Evolutionary conservation across 129 eudicot species (phyloP), one percentile per base, ranked within the genome.

Genomic region (Rutidosis leptorrhynchoides): DNA sequence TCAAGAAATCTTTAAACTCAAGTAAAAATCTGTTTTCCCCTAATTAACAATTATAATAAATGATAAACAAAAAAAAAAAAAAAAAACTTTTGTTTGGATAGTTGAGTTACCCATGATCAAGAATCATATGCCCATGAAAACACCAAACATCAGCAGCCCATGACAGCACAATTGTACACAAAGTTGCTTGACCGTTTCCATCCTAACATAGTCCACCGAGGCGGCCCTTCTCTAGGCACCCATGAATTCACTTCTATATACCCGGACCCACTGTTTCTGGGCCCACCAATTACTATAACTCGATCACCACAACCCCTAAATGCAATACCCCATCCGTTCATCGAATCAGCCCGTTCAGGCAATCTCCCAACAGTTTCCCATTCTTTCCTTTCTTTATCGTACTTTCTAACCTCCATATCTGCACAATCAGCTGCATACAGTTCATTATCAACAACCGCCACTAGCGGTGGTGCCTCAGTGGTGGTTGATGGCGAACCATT

Each of bases 161-260:
- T 90, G 72, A 90, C 97, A 5, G 97, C 95, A 77, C 97, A 90
- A 68, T 86, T 90, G 87, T 83, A 90, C 27, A 90, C 97, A 82
- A 90, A 90, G 79, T 83, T 85, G 58, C 81, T 72, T 6, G 86
- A 83, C 65, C 74, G 87, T 70, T 85, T 83, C 62, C 80, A 45
- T 58, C 82, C 90, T 52, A 89, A 90, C 84, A 77, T 58, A 4
- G 78, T 79, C 96, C 96, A 89, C 10, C 67, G 79, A 1, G 90
- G 88, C 0, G 90, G 96, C 5, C 86, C 94, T 24, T 85, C 94
- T 30, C 80, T 56, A 9, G 96, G 96, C 29, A 67, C 82, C 96
- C 94, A 89, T 22, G 96, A 76, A 78, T 89, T 85, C 59, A 89
- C 84, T 71, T 85, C 90, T 30, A 86, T 78, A 59, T 42, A 81